Evolutionary conservation across 2,329 filamentous ascomycete species (phyloP), one percentile per base, ranked within the genome.

Genomic region (Bipolaris zeicola): DNA sequence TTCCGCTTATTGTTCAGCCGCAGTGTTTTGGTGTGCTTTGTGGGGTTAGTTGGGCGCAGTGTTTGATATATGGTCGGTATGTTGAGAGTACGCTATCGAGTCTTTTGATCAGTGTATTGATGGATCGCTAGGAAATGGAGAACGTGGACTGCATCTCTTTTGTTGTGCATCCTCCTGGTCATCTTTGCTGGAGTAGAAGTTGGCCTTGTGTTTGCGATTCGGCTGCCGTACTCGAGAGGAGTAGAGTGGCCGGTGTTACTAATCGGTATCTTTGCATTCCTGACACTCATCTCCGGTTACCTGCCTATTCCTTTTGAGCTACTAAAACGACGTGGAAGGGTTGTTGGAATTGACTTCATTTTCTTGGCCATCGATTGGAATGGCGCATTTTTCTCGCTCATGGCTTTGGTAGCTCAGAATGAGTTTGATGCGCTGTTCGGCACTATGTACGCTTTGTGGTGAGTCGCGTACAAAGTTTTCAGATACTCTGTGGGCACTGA

Each of bases 361-460:
- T 88, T 88, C 62, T 67, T 88, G 4, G 68, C 74, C 0, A 83
- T 87, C 62, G 85, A 88, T 64, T 85, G 81, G 61, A 65, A 78
- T 1, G 86, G 86, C 0, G 85, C 85, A 0, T 79, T 88, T 50
- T 87, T 88, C 68, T 86, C 84, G 0, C 78, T 87, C 13, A 80
- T 87, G 76, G 82, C 84, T 0, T 71, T 87, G 5, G 84, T 82
- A 37, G 83, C 81, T 0, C 84, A 88, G 62, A 78, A 80, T 10
- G 80, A 78, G 1, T 87, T 87, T 63, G 86, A 88, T 61, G 71
- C 84, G 2, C 69, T 87, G 0, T 86, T 85, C 6, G 84, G 85
- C 0, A 77, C 83, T 0, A 71, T 85, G 61, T 88, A 87, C 67
- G 82, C 85, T 44, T 66, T 84, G 6, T 84, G 83, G 62, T 66